A percentile compares a stretch with the other conserved stretches of the same genome.
These are phyloP conservation scores for Lactuca sativa DNA, from an alignment of 129 eudicot genomes.

Conservation along the genomic window DNA sequence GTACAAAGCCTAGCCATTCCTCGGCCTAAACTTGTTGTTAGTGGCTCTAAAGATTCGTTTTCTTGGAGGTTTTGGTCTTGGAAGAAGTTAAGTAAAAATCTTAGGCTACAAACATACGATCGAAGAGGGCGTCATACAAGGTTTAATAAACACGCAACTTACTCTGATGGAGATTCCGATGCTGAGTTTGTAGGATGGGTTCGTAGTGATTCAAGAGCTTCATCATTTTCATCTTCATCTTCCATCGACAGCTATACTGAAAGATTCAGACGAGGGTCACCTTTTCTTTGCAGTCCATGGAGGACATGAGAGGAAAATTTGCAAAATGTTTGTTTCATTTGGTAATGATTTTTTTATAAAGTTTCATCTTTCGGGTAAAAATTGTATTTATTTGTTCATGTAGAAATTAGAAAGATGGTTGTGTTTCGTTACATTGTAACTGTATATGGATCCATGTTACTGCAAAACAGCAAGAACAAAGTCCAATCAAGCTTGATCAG, in stretches of 20 bases:
- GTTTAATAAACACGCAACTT: slow-evolving; percentile 33
- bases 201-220: slow-evolving; percentile 31
- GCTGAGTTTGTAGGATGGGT: slow-evolving; percentile 36
- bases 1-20: slow-evolving; percentile 55
- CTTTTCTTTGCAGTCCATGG: slow-evolving; percentile 37
- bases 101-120: slow-evolving; percentile 26
- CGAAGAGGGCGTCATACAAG: slow-evolving; percentile 11
- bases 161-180: slow-evolving; percentile 38
- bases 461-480: not conserved
- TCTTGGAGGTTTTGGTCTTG: slow-evolving; percentile 41
- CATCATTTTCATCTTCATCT: slow-evolving; percentile 31
- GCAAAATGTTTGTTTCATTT: slow-evolving; percentile 4
- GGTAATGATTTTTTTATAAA: slow-evolving; percentile 17
- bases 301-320: slow-evolving; percentile 16
- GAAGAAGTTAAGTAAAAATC: slow-evolving; percentile 44
- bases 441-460: not conserved
- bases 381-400: slow-evolving; percentile 13
- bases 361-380: not conserved
- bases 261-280: slow-evolving; percentile 23
- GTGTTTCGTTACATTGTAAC: not conserved
- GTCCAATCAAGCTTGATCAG: not conserved
- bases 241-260: slow-evolving; percentile 29
- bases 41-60: slow-evolving; percentile 17
- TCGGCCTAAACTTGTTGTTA: slow-evolving; percentile 35
- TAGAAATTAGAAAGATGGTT: not conserved